Evolutionary conservation across 257 asterid genomes (phyloP), one percentile per base, ranked within the genome.

Genomic region (Solanum microdontum): DNA sequence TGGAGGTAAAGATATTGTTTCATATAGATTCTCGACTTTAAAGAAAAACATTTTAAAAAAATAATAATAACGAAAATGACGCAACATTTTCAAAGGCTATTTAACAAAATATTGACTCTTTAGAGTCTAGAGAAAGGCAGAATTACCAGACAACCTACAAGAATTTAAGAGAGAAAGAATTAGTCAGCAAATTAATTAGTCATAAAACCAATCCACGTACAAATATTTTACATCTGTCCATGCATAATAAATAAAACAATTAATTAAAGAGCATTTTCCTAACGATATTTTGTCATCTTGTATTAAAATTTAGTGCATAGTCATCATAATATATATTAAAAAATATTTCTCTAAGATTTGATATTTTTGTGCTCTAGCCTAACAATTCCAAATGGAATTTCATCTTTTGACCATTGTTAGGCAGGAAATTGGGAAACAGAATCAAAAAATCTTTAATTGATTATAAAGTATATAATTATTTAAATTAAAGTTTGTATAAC

Each of bases 131-230:
- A 37, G 21, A 75, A 34, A 14, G 33, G 0, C 12, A 39, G 83
- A 39, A 6, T 34, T 34, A 36, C 36, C 60, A 76, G 55, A 75
- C n/a, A 76, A 30, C 34, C 23, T 19, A n/a, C 23, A 76, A 39
- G 30, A 39, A 12, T 11, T 40, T 24, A 45, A 80, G 24, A n/a
- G 26, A 10, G 19, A 8, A 77, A 28, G 85, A 80, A 80, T 45
- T 14, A 80, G 85, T 80, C 84, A 80, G n/a, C n/a, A 77, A 77
- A 77, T n/a, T 77, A 77, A 74, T 74, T 19, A 24, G 84, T 43
- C 66, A 26, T 45, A n/a, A 43, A 80, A 80, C 0, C 30, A 26
- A n/a, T 79, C 64, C 14, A 45, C 26, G 39, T 79, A 79, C 84
- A 79, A 79, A 21, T 26, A 43, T 43, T 36, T 26, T 79, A 45